Evolutionary conservation across 768 basidiomycete species (phyloP).

Genomic region (Termitomyces sp.): DNA sequence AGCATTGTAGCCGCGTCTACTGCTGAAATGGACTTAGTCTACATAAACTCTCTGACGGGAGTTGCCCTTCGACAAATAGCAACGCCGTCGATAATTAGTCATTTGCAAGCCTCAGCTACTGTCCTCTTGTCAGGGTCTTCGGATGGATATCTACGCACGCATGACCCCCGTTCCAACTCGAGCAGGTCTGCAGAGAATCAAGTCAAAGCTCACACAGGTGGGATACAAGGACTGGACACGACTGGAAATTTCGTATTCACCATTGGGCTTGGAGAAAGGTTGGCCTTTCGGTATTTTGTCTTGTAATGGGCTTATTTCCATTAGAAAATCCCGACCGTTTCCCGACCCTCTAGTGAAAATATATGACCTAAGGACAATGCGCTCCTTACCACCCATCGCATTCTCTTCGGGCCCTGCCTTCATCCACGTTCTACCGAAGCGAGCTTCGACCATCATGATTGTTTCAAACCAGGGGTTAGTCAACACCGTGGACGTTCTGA

Average conservation of each 20-base stretch:
- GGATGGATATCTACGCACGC: slow-evolving; percentile 70
- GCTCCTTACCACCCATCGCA: slow-evolving; percentile 76
- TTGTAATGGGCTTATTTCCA: background rate
- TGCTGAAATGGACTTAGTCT: slow-evolving; percentile 51
- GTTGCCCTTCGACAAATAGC: slow-evolving; percentile 49
- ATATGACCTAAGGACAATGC: slow-evolving; percentile 83
- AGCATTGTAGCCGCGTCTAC: slow-evolving; percentile 58
- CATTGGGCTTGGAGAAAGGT: slow-evolving; percentile 87
- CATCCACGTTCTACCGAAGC: slow-evolving; percentile 72
- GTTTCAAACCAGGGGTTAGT: slow-evolving; percentile 80
- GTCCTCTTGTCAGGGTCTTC: slow-evolving; percentile 61
- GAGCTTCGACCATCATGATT: slow-evolving; percentile 68
- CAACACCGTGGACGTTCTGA: slow-evolving; percentile 77
- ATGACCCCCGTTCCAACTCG: slow-evolving; percentile 62
- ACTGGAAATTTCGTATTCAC: slow-evolving; percentile 80
- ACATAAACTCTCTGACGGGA: slow-evolving; percentile 76
- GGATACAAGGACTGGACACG: slow-evolving; percentile 76
- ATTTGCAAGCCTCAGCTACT: slow-evolving; percentile 63
- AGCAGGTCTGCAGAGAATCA: slow-evolving; percentile 46
- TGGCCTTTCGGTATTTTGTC: background rate
- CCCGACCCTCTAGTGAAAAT: slow-evolving; percentile 92
- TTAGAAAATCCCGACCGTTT: slow-evolving; percentile 80
- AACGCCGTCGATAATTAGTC: slow-evolving; percentile 53
- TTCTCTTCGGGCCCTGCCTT: slow-evolving; percentile 87
- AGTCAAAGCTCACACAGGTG: slow-evolving; percentile 76